A percentile compares a stretch with the other conserved stretches of the same genome.
Evolutionary conservation across 2,329 filamentous ascomycete genomes (phyloP).

Genomic region (Penicillium expansum): DNA sequence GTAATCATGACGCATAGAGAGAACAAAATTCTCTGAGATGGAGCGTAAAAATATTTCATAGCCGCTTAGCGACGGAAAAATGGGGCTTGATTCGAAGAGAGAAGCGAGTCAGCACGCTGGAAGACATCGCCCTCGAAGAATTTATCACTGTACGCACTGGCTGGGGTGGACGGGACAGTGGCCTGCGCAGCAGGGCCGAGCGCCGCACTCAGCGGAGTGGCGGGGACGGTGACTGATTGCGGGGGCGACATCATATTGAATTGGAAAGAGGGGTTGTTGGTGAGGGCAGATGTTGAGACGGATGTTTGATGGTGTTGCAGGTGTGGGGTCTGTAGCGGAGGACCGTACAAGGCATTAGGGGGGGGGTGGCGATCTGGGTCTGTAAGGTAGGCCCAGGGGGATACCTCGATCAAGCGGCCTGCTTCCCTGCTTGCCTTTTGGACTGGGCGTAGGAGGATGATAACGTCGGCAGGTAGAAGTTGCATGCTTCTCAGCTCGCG

Average conservation of each 20-base stretch:
- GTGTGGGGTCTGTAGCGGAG: slow-evolving; percentile 34
- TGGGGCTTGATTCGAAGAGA: slow-evolving; percentile 43
- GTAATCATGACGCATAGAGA: slow-evolving; percentile 2
- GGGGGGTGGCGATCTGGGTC: slow-evolving; percentile 36
- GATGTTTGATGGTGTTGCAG: slow-evolving; percentile 31
- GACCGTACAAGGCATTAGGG: slow-evolving; percentile 33
- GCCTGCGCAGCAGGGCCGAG: slow-evolving; percentile 87
- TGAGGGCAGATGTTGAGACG: slow-evolving; percentile 27
- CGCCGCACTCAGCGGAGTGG: slow-evolving; percentile 85
- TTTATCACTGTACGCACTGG: slow-evolving; percentile 48
- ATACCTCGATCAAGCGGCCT: slow-evolving; percentile 66
- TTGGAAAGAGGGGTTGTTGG: slow-evolving; percentile 21
- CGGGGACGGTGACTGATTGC: slow-evolving; percentile 63
- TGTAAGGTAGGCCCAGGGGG: slow-evolving; percentile 60
- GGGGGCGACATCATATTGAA: slow-evolving; percentile 38
- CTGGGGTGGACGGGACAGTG: slow-evolving; percentile 67
- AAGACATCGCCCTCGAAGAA: slow-evolving; percentile 52
- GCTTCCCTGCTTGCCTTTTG: slow-evolving; percentile 82
- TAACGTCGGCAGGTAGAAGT: slow-evolving; percentile 62
- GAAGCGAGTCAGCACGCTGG: slow-evolving; percentile 48
- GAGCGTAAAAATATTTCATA: slow-evolving; percentile 18
- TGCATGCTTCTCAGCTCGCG: slow-evolving; percentile 47
- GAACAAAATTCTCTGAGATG: not conserved
- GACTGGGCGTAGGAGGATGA: slow-evolving; percentile 71
- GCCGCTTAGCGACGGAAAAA: slow-evolving; percentile 38